phyloP scores from a whole-genome alignment of 768 basidiomycete species.

The Termitomyces sp. region DNA sequence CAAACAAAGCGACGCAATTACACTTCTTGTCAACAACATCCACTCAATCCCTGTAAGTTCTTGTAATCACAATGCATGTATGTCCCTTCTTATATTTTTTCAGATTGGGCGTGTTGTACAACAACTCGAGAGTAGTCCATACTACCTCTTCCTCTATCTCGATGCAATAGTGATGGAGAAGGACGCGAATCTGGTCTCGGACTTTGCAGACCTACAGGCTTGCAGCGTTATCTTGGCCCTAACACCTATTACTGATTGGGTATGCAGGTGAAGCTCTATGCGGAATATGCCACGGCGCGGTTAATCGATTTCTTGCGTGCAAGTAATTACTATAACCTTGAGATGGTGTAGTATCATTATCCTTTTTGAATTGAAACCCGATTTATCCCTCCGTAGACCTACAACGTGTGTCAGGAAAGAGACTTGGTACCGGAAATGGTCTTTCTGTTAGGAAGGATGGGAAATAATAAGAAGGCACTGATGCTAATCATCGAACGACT shows the following conservation, averaged over 20 bases:
- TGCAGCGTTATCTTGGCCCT: not conserved
- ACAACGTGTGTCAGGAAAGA: slow-evolving; percentile 73
- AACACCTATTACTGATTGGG: not conserved
- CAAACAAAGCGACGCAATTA: slow-evolving; percentile 71
- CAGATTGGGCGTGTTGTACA: slow-evolving; percentile 85
- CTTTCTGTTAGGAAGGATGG: slow-evolving; percentile 94
- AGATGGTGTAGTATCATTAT: slow-evolving; percentile 43
- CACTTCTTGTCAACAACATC: slow-evolving; percentile 85
- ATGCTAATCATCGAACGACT: slow-evolving; percentile 93
- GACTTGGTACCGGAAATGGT: slow-evolving; percentile 97
- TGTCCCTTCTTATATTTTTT: not conserved
- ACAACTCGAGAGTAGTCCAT: slow-evolving; percentile 69
- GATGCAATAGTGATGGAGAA: slow-evolving; percentile 78
- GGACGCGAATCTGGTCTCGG: slow-evolving; percentile 73
- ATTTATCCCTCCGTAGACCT: slow-evolving; percentile 49
- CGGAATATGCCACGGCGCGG: slow-evolving; percentile 72
- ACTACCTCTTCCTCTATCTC: slow-evolving; percentile 89
- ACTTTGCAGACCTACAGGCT: slow-evolving; percentile 83
- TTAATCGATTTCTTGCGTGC: slow-evolving; percentile 90
- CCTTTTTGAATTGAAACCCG: not conserved
- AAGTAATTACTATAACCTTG: slow-evolving; percentile 88
- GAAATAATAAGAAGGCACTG: slow-evolving; percentile 92
- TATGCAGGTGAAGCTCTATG: slow-evolving; percentile 73
- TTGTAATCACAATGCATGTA: not conserved
- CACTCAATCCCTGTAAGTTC: slow-evolving; percentile 86